Conservation (phyloP, 1,284 basidiomycete species). For the Cutaneotrichosporon arboriforme region DNA sequence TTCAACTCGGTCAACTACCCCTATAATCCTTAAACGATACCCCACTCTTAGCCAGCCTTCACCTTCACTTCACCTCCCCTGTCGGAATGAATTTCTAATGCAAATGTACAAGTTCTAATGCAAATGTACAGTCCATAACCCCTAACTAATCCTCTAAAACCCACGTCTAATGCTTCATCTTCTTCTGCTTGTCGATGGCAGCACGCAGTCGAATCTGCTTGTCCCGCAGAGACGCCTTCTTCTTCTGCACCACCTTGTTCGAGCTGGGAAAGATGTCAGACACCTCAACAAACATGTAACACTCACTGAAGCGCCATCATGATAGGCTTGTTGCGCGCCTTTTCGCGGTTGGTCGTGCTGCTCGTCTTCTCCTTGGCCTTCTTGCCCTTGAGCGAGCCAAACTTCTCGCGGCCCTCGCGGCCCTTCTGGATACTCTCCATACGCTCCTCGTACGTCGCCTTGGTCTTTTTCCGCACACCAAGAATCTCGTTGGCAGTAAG, state of each 20-base stretch:
- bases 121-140: too few species aligned
- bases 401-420: conserved; percentile 93
- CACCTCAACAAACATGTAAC: neutral
- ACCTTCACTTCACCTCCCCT: too few species aligned
- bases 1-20: too few species aligned
- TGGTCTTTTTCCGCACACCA: conserved; percentile 88
- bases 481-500: conserved; percentile 88
- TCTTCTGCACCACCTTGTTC: conserved; percentile 59
- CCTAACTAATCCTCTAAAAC: too few species aligned
- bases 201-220: conserved; percentile 54
- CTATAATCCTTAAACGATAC: too few species aligned
- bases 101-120: too few species aligned
- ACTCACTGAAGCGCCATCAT: conserved; percentile 80
- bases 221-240: conserved; percentile 77
- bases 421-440: conserved; percentile 88
- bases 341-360: conserved; percentile 82
- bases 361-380: conserved; percentile 72
- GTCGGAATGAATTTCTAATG: too few species aligned
- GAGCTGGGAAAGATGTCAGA: conserved; percentile 28
- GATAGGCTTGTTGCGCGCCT: conserved; percentile 82
- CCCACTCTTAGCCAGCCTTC: too few species aligned
- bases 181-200: conserved; percentile 48
- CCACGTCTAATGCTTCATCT: conserved; percentile 36
- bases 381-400: conserved; percentile 80
- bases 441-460: conserved; percentile 90